Percentiles rank a stretch among this genome's conserved stretches.
These are phyloP conservation scores for Epichloe festucae DNA, from an alignment of 2,329 filamentous ascomycete genomes.

Conservation along the genomic window DNA sequence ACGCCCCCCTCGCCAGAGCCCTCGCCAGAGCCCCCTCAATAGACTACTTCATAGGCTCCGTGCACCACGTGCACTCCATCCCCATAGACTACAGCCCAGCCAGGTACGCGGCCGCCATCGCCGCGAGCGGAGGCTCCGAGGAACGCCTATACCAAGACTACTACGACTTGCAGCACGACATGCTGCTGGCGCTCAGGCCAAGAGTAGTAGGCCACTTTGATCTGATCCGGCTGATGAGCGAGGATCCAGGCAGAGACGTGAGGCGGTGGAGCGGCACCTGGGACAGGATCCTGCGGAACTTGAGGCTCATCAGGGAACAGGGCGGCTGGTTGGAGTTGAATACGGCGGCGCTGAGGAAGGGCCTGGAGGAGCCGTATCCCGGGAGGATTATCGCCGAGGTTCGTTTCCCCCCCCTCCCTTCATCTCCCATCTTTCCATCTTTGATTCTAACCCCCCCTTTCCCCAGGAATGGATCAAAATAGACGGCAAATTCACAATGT, in stretches of 20 bases:
- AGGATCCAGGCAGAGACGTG: constrained; percentile 51
- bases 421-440: not conserved
- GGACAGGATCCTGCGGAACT: constrained; percentile 60
- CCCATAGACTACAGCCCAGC: constrained; percentile 77
- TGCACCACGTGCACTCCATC: constrained; percentile 77
- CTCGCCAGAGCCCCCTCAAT: constrained; percentile 47
- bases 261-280: constrained; percentile 52
- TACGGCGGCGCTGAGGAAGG: constrained; percentile 76
- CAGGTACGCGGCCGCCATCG: constrained; percentile 44
- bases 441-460: not conserved
- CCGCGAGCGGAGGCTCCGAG: constrained; percentile 37
- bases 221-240: constrained; percentile 69
- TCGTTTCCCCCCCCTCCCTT: constrained; percentile 13
- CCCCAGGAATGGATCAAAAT: constrained; percentile 56
- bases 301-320: constrained; percentile 56
- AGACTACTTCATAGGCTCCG: constrained; percentile 85
- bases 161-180: constrained; percentile 75
- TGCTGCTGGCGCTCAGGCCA: constrained; percentile 62
- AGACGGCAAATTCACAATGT: constrained; percentile 76
- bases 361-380: constrained; percentile 82
- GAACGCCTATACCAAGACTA: constrained; percentile 68
- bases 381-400: constrained; percentile 65
- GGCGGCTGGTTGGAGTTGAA: constrained; percentile 85
- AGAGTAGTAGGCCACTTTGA: constrained; percentile 89
- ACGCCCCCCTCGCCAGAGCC: constrained; percentile 45